Base-by-base conservation (phyloP, 768 basidiomycete species). In the Boletellus ananiceps region DNA sequence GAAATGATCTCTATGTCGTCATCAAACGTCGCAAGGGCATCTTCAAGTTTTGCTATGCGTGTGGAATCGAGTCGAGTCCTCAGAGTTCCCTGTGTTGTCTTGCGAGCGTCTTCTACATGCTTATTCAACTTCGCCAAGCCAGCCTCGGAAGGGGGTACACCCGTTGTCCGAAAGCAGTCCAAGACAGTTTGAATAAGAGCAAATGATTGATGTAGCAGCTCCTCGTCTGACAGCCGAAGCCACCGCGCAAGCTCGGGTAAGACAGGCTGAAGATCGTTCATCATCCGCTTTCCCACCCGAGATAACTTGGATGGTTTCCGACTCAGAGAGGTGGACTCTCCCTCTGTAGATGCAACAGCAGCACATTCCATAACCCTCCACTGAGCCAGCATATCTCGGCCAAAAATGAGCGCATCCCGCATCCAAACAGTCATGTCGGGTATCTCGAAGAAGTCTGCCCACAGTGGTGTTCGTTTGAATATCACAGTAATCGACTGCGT, bases 401-500 rank as follows among this genome's bases (percentile, higher is more conserved):
- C 93, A 60, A 96, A 93, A 55, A 98, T 93, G 44, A 98, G 75
- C 3, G 94, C 96, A 63, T 98, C 96, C 47, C 94, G 82, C 96
- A 99, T 98, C 96, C 96, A 99, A 29, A 83, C 79, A 13, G 88
- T 78, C 94, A 99, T 96, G 48, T 84, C 83, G 23, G 83, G 79
- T 57, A 81, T 83, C 46, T 88, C 84, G 65, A 89, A 89, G 64
- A 77, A 86, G 8, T 72, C 65, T 0, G 96, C 80, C 96, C 96
- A 99, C 13, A 73, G 61, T 0, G 85, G 86, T 3, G 93, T 93
- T 45, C 80, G 78, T 61, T 80, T 83, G 72, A 96, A 97, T 54
- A 99, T 92, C 44, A 86, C 75, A 0, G 86, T 78, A 41, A 95
- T 79, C 3, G 88, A 81, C 43, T 77, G 75, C 6, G 85, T 84